Evolutionary conservation across 208 protist species (phyloP).

Genomic region (Trypanosoma caninum): DNA sequence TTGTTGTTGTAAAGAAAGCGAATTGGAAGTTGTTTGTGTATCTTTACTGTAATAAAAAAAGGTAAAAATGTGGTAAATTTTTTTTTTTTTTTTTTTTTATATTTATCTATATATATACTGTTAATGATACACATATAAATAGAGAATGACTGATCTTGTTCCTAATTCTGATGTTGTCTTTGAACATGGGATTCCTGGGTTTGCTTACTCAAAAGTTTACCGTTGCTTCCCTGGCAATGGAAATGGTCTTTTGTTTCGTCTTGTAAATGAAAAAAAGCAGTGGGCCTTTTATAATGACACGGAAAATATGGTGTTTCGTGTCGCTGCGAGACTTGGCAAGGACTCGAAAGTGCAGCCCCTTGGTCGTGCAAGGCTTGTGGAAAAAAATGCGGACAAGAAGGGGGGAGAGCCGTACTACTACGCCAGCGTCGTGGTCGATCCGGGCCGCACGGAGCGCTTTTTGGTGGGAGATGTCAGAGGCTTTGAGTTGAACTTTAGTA

Average conservation of each 20-base stretch:
- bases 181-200: conserved; percentile 14
- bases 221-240: conserved; percentile 76
- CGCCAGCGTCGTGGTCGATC: conserved; percentile 18
- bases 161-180: conserved; percentile 1
- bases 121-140: not conserved
- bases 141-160: conserved; percentile 42
- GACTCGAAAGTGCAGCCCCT: conserved; percentile 43
- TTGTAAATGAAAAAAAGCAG: conserved; percentile 52
- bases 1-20: no score
- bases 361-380: conserved; percentile 25
- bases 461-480: conserved; percentile 31
- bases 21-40: no score
- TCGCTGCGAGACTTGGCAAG: conserved; percentile 24
- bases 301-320: conserved; percentile 34
- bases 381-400: conserved; percentile 18
- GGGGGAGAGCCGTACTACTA: conserved; percentile 14
- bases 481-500: conserved; percentile 46
- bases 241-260: conserved; percentile 81
- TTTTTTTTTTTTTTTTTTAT: conserved; percentile 16
- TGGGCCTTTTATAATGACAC: conserved; percentile 90
- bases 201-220: conserved; percentile 42
- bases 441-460: conserved; percentile 36
- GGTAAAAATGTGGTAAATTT: not conserved
- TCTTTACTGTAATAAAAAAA: no score
- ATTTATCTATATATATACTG: not conserved